Percentiles rank a stretch among this genome's conserved stretches.
Evolutionary conservation across 768 basidiomycete genomes (phyloP).

Genomic region (Termitomyces bulborhizus): DNA sequence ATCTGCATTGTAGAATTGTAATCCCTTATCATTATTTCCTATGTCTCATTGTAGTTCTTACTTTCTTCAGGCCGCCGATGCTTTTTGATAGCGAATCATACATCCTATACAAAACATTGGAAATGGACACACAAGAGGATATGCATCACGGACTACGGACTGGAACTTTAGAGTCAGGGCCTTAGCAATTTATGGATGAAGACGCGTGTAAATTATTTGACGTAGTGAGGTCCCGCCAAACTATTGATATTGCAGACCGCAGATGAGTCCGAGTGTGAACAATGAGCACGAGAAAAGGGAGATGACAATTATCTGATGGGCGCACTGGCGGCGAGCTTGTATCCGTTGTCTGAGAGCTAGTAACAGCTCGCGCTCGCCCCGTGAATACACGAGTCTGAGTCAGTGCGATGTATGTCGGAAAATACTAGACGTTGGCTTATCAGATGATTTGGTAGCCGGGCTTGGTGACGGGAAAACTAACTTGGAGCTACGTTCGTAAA

Average conservation of each 20-base stretch:
- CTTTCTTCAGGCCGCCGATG: background rate
- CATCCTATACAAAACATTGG: background rate
- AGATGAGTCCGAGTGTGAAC: background rate
- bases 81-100: background rate
- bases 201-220: background rate
- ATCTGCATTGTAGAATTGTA: constrained; percentile 3
- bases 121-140: background rate
- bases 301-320: too few relatives aligned
- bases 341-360: background rate
- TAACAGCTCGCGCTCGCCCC: background rate
- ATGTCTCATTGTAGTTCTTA: background rate
- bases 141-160: background rate
- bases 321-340: background rate
- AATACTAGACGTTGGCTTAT: background rate
- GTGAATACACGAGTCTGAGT: constrained; percentile 22
- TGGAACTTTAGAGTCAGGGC: background rate
- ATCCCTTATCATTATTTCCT: background rate
- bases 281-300: background rate
- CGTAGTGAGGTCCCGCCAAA: background rate
- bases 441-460: constrained; percentile 1
- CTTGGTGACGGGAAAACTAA: background rate
- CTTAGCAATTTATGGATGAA: too few relatives aligned
- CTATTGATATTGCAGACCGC: too few relatives aligned
- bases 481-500: background rate
- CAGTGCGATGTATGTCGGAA: background rate